A percentile compares a stretch with the other conserved stretches of the same genome.
Evolutionary conservation across 805 yeast genomes (phyloP).

Genomic region (Candida quercuum): DNA sequence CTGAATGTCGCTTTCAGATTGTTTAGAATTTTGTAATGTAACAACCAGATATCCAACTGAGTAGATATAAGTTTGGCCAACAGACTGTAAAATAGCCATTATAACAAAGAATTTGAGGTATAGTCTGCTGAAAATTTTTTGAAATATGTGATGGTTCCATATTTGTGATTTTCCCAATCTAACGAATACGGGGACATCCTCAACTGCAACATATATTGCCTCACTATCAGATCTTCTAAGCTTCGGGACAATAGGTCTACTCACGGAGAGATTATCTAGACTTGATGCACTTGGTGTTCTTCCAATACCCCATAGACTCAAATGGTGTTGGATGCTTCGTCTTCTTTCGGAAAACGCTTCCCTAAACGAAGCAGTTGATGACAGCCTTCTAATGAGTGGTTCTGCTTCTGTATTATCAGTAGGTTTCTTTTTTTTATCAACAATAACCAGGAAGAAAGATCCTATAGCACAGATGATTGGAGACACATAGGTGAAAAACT

Average conservation of each 20-base stretch:
- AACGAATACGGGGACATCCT: slow-evolving; percentile 25
- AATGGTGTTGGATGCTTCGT: slow-evolving; percentile 14
- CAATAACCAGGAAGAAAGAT: slow-evolving; percentile 24
- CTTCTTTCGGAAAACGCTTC: slow-evolving; percentile 11
- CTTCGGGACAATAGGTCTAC: slow-evolving; percentile 10
- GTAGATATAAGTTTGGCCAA: slow-evolving; percentile 69
- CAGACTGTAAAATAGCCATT: slow-evolving; percentile 53
- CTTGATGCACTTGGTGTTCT: slow-evolving; percentile 21
- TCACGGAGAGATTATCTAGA: too few species aligned
- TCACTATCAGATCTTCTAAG: slow-evolving; percentile 12
- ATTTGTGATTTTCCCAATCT: slow-evolving; percentile 22
- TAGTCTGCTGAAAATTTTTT: slow-evolving; percentile 17
- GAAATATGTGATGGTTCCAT: slow-evolving; percentile 21
- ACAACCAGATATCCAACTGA: slow-evolving; percentile 70
- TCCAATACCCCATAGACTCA: slow-evolving; percentile 24
- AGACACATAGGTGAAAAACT: slow-evolving; percentile 50
- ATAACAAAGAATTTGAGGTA: slow-evolving; percentile 50
- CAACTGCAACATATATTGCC: slow-evolving; percentile 24
- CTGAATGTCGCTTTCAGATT: slow-evolving; percentile 12
- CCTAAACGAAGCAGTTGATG: slow-evolving; percentile 5
- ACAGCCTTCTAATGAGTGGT: slow-evolving; percentile 8
- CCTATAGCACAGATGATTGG: slow-evolving; percentile 29
- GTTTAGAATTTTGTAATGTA: slow-evolving; percentile 32
- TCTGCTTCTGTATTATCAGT: neutral
- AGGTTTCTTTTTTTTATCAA: slow-evolving; percentile 9